These are phyloP conservation scores for Amesomyces nigricolor DNA, from an alignment of 2,329 filamentous ascomycete genomes.

Conservation along the genomic window DNA sequence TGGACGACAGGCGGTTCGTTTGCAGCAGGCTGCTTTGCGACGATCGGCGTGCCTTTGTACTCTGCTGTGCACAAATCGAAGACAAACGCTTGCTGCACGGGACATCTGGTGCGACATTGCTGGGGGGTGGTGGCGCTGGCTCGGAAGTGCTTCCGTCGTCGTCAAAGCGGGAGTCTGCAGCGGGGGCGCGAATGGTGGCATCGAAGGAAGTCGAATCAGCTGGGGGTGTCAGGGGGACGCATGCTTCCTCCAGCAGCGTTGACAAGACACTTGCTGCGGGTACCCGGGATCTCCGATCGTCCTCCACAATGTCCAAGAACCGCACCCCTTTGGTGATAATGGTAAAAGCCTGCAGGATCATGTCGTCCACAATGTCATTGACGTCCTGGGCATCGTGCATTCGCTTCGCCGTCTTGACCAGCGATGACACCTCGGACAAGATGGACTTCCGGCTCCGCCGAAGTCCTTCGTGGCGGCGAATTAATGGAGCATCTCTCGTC, in stretches of 20 bases:
- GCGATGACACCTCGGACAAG: constrained; percentile 78
- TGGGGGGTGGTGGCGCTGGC: constrained; percentile 32
- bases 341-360: constrained; percentile 89
- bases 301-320: constrained; percentile 81
- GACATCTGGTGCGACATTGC: constrained; percentile 35
- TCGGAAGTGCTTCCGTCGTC: constrained; percentile 32
- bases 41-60: constrained; percentile 29
- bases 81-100: constrained; percentile 44
- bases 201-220: constrained; percentile 51
- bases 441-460: constrained; percentile 80
- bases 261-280: constrained; percentile 55
- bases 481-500: constrained; percentile 69
- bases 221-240: constrained; percentile 58
- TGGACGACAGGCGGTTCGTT: constrained; percentile 40
- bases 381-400: constrained; percentile 68
- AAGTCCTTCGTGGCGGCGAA: constrained; percentile 70
- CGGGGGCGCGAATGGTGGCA: constrained; percentile 30
- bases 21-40: constrained; percentile 35
- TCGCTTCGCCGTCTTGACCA: constrained; percentile 84
- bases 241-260: constrained; percentile 53
- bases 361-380: constrained; percentile 79
- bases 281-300: constrained; percentile 47
- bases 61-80: constrained; percentile 34
- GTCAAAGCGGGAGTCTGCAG: constrained; percentile 38
- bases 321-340: constrained; percentile 86